Percentiles rank a stretch among this genome's conserved stretches.
phyloP scores from a whole-genome alignment of 192 early-diverging fungal species.

The Martensiomyces pterosporus region DNA sequence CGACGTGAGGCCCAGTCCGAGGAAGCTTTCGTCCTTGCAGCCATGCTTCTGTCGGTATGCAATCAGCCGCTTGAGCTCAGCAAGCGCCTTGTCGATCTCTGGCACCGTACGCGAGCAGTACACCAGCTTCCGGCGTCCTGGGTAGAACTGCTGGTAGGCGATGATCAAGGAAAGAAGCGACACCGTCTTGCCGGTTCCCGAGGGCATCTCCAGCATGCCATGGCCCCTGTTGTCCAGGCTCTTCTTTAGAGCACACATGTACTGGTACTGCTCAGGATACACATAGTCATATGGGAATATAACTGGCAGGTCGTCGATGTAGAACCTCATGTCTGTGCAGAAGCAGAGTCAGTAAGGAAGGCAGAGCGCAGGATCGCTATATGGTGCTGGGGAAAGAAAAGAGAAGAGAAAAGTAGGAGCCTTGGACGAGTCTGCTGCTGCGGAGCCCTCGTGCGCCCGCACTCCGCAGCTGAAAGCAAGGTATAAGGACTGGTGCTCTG shows the following conservation, averaged over 20 bases:
- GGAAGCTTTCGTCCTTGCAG: constrained; percentile 66
- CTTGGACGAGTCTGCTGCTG: no score
- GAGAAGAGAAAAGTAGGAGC: no score
- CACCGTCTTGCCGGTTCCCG: constrained; percentile 98
- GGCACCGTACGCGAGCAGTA: constrained; percentile 99
- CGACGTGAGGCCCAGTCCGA: constrained; percentile 89
- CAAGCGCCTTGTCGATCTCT: constrained; percentile 98
- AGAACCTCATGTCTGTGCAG: constrained; percentile 23
- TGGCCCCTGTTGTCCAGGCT: constrained; percentile 93
- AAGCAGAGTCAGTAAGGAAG: background rate
- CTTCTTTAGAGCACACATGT: constrained; percentile 95
- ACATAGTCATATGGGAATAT: constrained; percentile 99
- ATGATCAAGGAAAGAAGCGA: constrained; percentile 93
- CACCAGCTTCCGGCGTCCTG: constrained; percentile 92
- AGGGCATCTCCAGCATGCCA: constrained; percentile 97
- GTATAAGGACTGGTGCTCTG: background rate
- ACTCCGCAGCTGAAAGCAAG: no score
- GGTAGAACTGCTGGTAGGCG: constrained; percentile 90
- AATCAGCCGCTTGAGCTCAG: constrained; percentile 90
- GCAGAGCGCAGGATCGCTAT: no score
- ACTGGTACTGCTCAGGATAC: constrained; percentile 98
- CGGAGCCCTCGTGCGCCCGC: no score
- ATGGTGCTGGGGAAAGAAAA: no score
- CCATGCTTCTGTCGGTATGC: constrained; percentile 72
- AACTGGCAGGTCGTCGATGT: constrained; percentile 70